Evolutionary conservation across 78 protist genomes (phyloP).

Genomic region (Cyanophora paradoxa): DNA sequence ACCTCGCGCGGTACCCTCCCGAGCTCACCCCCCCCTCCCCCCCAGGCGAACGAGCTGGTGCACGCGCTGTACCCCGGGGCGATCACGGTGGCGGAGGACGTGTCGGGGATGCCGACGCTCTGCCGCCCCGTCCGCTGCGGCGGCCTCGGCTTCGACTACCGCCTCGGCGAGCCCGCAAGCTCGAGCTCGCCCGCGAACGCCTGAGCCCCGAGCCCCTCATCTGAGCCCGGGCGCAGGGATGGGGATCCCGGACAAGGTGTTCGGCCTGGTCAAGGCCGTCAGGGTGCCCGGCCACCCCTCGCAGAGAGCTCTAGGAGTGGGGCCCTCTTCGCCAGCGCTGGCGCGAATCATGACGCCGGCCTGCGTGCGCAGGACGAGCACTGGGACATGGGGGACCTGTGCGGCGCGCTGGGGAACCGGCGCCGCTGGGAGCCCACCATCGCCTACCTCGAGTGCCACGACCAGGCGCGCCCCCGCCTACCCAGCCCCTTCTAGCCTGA

Average conservation of each 20-base stretch:
- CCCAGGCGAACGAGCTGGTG: conserved; percentile 3
- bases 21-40: too few species aligned
- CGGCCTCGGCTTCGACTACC: conserved; percentile 89
- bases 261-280: conserved; percentile 69
- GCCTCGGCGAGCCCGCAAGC: too few species aligned
- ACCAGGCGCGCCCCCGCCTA: too few species aligned
- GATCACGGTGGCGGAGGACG: conserved; percentile 27
- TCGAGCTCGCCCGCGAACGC: too few species aligned
- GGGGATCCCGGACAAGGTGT: conserved; percentile 93
- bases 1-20: too few species aligned
- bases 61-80: conserved; percentile 1
- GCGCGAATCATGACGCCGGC: too few species aligned
- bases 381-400: conserved; percentile 77
- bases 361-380: neutral
- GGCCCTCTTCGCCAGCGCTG: too few species aligned
- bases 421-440: conserved; percentile 63
- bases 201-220: too few species aligned
- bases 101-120: conserved; percentile 81
- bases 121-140: conserved; percentile 64
- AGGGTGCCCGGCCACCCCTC: too few species aligned
- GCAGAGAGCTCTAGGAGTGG: too few species aligned
- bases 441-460: conserved; percentile 90
- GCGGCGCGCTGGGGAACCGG: conserved; percentile 20
- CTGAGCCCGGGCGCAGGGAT: too few species aligned
- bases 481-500: too few species aligned